Percentiles rank a stretch among this genome's conserved stretches.
Conservation (phyloP, 257 asterid species). For the Fraxinus americana region DNA sequence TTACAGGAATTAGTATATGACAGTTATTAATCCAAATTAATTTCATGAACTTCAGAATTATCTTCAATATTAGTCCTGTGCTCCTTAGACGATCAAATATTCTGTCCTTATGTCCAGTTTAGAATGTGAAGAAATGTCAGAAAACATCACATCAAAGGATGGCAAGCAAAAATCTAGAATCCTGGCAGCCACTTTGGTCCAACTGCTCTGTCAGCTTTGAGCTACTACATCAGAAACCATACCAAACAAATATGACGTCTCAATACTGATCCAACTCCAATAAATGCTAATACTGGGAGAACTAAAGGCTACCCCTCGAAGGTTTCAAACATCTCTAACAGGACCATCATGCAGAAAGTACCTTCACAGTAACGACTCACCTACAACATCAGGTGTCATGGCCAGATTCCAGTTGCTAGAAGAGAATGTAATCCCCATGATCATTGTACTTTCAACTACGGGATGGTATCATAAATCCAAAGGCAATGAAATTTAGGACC, state of each 20-base stretch:
- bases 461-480: background rate
- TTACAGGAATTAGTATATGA: background rate
- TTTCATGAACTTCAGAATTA: background rate
- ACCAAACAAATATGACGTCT: background rate
- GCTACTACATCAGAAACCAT: background rate
- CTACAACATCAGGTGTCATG: conserved; percentile 2
- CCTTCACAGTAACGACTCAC: conserved; percentile 3
- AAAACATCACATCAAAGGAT: background rate
- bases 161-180: background rate
- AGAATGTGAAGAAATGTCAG: background rate
- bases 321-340: background rate
- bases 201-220: background rate
- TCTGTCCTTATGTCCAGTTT: background rate
- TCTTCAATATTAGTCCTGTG: background rate
- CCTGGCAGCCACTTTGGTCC: background rate
- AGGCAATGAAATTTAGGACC: conserved; percentile 6
- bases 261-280: background rate
- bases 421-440: background rate
- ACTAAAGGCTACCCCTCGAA: background rate
- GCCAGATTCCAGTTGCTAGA: conserved; percentile 15
- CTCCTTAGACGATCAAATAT: background rate
- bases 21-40: background rate
- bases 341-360: background rate
- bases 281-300: background rate
- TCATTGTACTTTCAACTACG: conserved; percentile 10